Evolutionary conservation across 2,329 filamentous ascomycete species (phyloP).

Genomic region (Apiospora phragmitis): DNA sequence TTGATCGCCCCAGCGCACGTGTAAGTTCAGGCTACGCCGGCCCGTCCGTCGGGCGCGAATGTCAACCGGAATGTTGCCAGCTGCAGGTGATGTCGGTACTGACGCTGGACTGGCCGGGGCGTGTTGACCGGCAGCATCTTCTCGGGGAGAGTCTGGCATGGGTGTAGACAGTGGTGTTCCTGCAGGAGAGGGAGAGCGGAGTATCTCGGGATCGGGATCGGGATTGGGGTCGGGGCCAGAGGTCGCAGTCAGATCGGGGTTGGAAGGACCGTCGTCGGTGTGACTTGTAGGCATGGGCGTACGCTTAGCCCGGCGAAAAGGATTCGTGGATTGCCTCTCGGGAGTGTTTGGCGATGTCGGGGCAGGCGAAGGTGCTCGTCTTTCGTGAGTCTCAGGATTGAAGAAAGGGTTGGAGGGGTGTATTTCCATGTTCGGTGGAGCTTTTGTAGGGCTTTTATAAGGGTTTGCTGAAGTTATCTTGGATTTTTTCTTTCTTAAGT

Average conservation of each 20-base stretch:
- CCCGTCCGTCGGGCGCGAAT: neutral
- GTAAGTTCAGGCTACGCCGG: constrained; percentile 4
- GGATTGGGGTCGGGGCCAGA: neutral
- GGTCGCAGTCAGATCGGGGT: neutral
- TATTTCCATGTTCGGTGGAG: neutral
- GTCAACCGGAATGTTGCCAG: neutral
- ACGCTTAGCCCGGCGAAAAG: neutral
- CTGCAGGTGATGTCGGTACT: neutral
- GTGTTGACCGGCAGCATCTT: neutral
- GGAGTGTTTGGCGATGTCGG: neutral
- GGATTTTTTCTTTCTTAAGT: neutral
- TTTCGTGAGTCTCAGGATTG: neutral
- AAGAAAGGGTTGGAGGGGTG: constrained; percentile 2
- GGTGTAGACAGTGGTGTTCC: neutral
- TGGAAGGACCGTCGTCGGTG: neutral
- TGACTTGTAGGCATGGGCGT: neutral
- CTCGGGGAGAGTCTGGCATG: neutral
- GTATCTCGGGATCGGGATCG: neutral
- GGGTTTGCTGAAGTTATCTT: neutral
- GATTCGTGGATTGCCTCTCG: neutral
- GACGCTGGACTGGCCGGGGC: neutral
- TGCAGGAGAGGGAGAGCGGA: neutral
- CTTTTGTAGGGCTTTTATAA: neutral
- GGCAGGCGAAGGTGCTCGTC: neutral
- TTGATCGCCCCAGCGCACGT: constrained; percentile 12